These are phyloP conservation scores for Diutina sp. DNA, from an alignment of 1,139 yeast species.

Conservation along the genomic window DNA sequence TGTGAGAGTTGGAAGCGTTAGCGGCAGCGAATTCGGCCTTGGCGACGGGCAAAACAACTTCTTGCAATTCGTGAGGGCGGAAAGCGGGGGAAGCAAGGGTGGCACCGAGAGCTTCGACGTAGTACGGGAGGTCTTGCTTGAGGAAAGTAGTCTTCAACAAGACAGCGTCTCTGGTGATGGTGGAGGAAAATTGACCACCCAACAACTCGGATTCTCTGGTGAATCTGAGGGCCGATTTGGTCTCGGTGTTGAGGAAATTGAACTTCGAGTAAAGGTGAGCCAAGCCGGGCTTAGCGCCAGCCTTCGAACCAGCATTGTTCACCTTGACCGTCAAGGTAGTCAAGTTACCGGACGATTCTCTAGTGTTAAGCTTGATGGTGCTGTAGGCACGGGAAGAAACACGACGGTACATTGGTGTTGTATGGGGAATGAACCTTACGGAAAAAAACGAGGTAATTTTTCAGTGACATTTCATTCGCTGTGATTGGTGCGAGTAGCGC, in stretches of 20 bases:
- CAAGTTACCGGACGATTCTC: conserved; percentile 47
- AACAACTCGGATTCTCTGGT: conserved; percentile 91
- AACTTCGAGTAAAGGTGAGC: conserved; percentile 79
- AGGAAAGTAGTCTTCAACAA: conserved; percentile 72
- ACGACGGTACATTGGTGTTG: conserved; percentile 26
- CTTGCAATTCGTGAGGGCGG: conserved; percentile 74
- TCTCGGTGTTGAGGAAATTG: conserved; percentile 71
- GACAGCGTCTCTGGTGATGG: conserved; percentile 74
- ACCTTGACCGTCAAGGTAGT: conserved; percentile 61
- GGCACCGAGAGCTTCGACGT: conserved; percentile 75
- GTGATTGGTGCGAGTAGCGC: conserved; percentile 2
- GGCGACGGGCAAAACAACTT: conserved; percentile 75
- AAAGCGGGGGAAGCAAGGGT: conserved; percentile 60
- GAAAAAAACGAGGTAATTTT: neutral
- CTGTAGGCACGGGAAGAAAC: conserved; percentile 35
- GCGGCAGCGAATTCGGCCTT: conserved; percentile 41
- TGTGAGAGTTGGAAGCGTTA: conserved; percentile 35
- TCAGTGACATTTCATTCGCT: neutral
- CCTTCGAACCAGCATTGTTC: conserved; percentile 75
- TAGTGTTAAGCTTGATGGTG: conserved; percentile 33
- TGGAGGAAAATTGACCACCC: conserved; percentile 68
- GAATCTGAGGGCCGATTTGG: conserved; percentile 83
- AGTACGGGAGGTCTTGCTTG: conserved; percentile 83
- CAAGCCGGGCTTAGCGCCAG: conserved; percentile 59
- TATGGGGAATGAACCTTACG: neutral